Evolutionary conservation across 2,329 filamentous ascomycete genomes (phyloP).

Genomic region (Pseudogymnoascus sp.): DNA sequence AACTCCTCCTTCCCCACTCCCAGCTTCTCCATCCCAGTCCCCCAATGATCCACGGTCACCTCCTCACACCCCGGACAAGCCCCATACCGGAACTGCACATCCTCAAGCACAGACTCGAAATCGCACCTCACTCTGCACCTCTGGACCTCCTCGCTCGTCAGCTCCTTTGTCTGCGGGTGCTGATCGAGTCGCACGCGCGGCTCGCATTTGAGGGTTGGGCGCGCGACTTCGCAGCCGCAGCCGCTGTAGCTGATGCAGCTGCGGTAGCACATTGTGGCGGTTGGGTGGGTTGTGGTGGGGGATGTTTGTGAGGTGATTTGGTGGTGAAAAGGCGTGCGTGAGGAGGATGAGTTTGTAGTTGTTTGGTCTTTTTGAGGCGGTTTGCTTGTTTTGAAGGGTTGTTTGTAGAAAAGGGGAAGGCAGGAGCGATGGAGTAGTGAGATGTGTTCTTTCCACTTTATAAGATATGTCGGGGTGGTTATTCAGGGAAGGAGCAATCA

Average conservation of each 20-base stretch:
- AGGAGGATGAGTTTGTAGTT: neutral
- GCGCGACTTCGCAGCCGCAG: neutral
- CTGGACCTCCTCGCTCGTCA: neutral
- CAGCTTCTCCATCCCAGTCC: neutral
- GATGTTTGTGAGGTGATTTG: neutral
- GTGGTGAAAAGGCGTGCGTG: no score
- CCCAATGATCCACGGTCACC: neutral
- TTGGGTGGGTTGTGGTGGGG: neutral
- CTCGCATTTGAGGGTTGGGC: neutral
- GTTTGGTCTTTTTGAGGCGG: neutral
- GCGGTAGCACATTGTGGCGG: neutral
- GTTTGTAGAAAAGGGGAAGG: neutral
- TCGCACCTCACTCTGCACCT: neutral
- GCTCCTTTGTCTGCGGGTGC: neutral
- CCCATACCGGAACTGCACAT: neutral
- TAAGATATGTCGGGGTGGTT: neutral
- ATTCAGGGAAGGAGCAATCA: neutral
- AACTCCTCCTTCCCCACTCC: neutral
- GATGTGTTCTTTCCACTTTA: neutral
- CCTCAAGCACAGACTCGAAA: neutral
- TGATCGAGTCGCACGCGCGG: neutral
- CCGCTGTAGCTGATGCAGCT: constrained; percentile 1
- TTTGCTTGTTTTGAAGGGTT: neutral
- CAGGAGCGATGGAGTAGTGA: neutral
- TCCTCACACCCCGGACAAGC: neutral